These are phyloP conservation scores for Phalaenopsis hybrid DNA, from an alignment of 116 monocot species.

Conservation along the genomic window DNA sequence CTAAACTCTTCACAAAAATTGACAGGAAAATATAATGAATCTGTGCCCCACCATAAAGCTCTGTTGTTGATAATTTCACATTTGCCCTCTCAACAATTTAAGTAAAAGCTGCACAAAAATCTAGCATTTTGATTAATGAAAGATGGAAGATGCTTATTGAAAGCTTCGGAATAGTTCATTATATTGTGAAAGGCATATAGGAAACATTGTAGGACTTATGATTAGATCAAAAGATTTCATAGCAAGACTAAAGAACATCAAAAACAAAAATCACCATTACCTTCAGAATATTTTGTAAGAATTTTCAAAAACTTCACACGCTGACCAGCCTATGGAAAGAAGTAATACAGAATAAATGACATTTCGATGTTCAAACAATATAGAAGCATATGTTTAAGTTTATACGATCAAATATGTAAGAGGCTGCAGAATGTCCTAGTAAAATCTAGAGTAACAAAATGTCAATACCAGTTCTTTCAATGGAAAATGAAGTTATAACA, in stretches of 20 bases:
- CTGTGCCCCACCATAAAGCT: slow-evolving; percentile 93
- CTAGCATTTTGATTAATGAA: not conserved
- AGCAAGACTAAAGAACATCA: not conserved
- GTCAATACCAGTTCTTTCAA: too few species aligned
- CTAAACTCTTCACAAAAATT: slow-evolving; percentile 93
- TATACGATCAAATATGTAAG: not conserved
- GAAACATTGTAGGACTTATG: not conserved
- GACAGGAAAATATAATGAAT: slow-evolving; percentile 99
- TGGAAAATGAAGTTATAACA: too few species aligned
- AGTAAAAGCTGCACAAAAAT: slow-evolving; percentile 63
- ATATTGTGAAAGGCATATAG: not conserved
- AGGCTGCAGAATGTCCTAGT: too few species aligned
- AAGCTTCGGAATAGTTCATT: not conserved
- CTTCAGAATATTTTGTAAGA: slow-evolving; percentile 95
- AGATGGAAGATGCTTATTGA: not conserved
- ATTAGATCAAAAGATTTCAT: not conserved
- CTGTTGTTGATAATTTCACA: slow-evolving; percentile 81
- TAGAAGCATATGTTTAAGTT: not conserved
- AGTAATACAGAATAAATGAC: not conserved
- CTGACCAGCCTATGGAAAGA: slow-evolving; percentile 61
- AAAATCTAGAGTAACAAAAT: too few species aligned
- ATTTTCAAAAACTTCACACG: slow-evolving; percentile 86
- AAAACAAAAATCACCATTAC: slow-evolving; percentile 25
- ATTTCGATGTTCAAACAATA: not conserved
- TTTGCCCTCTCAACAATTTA: slow-evolving; percentile 93